Conservation (phyloP, 176 grass and related monocot genomes). For the Rhynchospora breviuscula region DNA sequence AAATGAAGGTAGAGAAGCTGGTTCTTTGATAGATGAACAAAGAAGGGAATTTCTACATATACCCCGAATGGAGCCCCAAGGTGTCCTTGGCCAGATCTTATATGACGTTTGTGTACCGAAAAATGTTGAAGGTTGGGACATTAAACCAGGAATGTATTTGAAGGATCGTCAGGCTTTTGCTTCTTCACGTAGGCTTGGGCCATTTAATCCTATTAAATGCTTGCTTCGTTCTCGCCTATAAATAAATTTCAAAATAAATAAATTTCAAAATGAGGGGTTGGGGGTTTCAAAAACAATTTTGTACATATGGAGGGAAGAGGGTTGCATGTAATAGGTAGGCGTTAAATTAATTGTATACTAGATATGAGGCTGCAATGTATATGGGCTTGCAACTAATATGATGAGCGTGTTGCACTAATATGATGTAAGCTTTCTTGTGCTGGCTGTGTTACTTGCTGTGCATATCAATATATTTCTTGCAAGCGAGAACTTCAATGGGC, state of each 20-base stretch:
- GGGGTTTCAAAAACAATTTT: conserved; percentile 28
- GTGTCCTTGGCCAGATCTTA: conserved; percentile 79
- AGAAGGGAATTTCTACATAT: conserved; percentile 39
- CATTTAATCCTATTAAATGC: conserved; percentile 79
- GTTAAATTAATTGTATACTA: conserved; percentile 39
- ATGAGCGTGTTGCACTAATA: neutral
- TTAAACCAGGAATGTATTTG: conserved; percentile 57
- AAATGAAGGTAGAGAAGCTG: conserved; percentile 47
- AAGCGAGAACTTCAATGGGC: conserved; percentile 29
- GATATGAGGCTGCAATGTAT: conserved; percentile 22
- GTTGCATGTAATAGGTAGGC: conserved; percentile 25
- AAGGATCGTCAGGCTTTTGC: conserved; percentile 42
- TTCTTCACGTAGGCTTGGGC: conserved; percentile 41
- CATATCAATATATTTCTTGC: conserved; percentile 36
- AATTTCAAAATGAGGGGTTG: conserved; percentile 2
- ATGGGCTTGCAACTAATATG: neutral
- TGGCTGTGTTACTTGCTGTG: conserved; percentile 30
- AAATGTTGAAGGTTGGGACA: conserved; percentile 94
- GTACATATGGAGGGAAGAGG: conserved; percentile 52
- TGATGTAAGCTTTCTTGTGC: conserved; percentile 20
- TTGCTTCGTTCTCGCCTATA: conserved; percentile 77
- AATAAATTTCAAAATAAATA: conserved; percentile 22
- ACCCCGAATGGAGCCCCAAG: conserved; percentile 74
- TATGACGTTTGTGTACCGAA: conserved; percentile 84
- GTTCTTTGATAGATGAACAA: conserved; percentile 46